Base-by-base conservation (phyloP, 1,284 basidiomycete species). In the Coniferiporia sulphurascens region DNA sequence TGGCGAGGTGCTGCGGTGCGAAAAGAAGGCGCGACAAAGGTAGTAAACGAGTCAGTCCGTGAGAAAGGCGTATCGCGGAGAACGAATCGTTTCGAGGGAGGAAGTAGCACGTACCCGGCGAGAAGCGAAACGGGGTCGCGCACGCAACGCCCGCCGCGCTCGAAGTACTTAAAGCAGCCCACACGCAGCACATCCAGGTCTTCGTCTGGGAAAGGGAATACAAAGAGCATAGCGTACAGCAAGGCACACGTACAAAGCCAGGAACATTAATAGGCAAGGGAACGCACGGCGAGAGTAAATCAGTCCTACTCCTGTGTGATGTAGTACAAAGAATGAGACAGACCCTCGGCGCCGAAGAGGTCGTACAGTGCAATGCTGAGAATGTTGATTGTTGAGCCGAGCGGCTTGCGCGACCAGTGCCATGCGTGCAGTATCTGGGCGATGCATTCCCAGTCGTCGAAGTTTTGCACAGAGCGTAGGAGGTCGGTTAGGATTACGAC, bases 141-240 rank as follows among this genome's bases (percentile, higher is more conserved):
- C 56, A 98, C 74, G 68, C 93, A 93, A 67, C 93, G 86, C 0
- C 96, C 97, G 21, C 96, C 96, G 6, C 84, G 81, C 71, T 98
- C 93, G 69, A 99, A 98, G 76, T 99, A 99, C 70, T 93, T 93
- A 83, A 99, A 98, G 74, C 97, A 99, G 0, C 96, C 96, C 41
- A 85, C 87, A 62, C 93, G 82, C 12, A 99, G 84, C 0, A 96
- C 86, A n/a, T 80, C 84, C 7, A 99, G 82, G 54, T 82, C 78
- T 56, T 86, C 85, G 64, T 89, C 92, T 93, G 65, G 21, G 49
- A 52, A 15, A 35, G 52, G 9, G 21, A 17, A 55, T 35, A 34
- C 45, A 56, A 4, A 38, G n/a, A 36, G 58, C 38, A 58, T 57
- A 56, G 48, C 55, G 64, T 34, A 55, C 10, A 38, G 12, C 7